Evolutionary conservation across 2,329 filamentous ascomycete species (phyloP).

Genomic region (Botrytis aclada): DNA sequence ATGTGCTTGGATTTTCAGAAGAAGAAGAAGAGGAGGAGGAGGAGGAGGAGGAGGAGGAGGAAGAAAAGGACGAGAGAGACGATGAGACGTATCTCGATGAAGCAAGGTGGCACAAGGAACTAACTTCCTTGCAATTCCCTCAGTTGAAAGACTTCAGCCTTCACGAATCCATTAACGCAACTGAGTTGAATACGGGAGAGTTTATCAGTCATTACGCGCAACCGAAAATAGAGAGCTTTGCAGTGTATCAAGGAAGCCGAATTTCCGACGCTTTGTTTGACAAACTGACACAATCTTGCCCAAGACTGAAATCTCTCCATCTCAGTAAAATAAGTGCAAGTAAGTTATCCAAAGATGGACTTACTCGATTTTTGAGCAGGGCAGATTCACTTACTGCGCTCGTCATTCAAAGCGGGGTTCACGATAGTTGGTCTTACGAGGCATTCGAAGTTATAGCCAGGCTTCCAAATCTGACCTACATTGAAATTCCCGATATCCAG

Average conservation of each 20-base stretch:
- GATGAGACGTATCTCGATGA: background rate
- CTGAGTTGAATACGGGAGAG: background rate
- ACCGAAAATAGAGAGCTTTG: background rate
- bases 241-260: background rate
- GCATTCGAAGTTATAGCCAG: background rate
- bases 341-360: background rate
- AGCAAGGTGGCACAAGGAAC: background rate
- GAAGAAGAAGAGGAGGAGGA: background rate
- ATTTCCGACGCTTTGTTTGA: background rate
- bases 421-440: conserved; percentile 8
- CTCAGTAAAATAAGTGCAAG: background rate
- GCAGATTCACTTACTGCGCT: background rate
- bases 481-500: conserved; percentile 1
- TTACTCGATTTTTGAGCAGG: background rate
- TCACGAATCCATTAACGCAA: background rate
- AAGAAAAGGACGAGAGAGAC: background rate
- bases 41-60: background rate
- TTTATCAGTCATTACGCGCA: background rate
- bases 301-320: background rate
- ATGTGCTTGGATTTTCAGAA: background rate
- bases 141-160: background rate
- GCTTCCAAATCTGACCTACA: background rate
- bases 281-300: background rate
- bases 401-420: background rate
- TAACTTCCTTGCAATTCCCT: background rate